Evolutionary conservation across 164 flowering plant species (phyloP).

Genomic region (Chimonanthus salicifolius): DNA sequence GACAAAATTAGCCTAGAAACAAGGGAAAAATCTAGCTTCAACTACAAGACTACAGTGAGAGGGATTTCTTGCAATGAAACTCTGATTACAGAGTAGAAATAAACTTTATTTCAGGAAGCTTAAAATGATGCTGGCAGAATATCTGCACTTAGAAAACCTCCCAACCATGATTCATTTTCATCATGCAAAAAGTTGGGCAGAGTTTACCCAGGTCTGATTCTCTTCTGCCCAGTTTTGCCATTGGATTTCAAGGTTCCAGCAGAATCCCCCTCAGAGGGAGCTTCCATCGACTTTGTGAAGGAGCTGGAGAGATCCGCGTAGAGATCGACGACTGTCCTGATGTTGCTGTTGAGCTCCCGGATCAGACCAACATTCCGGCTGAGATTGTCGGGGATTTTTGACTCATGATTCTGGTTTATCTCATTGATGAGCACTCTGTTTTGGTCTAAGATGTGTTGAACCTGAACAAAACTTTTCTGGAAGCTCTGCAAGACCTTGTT

Average conservation of each 20-base stretch:
- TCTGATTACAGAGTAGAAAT: too few species aligned
- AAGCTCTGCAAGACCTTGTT: slow-evolving; percentile 54
- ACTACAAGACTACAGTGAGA: too few species aligned
- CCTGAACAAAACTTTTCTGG: slow-evolving; percentile 37
- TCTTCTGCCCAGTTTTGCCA: slow-evolving; percentile 59
- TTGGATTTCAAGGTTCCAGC: slow-evolving; percentile 44
- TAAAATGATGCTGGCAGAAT: too few species aligned
- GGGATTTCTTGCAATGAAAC: too few species aligned
- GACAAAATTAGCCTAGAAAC: too few species aligned
- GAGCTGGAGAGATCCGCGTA: slow-evolving; percentile 43
- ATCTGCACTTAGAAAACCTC: not conserved
- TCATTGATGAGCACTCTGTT: slow-evolving; percentile 69
- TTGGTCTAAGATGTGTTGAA: slow-evolving; percentile 8
- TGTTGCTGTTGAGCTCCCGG: slow-evolving; percentile 75
- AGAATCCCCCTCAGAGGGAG: too few species aligned
- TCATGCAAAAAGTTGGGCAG: not conserved
- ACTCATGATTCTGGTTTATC: slow-evolving; percentile 81
- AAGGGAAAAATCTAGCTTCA: too few species aligned
- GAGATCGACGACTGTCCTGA: slow-evolving; percentile 69
- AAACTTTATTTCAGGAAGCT: too few species aligned
- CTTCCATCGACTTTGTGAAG: too few species aligned
- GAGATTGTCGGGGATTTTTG: slow-evolving; percentile 62
- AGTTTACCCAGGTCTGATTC: slow-evolving; percentile 48
- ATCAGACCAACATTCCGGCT: slow-evolving; percentile 68
- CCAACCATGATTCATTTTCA: not conserved